Conservation (phyloP, 1,284 basidiomycete species). For the Malassezia nana region DNA sequence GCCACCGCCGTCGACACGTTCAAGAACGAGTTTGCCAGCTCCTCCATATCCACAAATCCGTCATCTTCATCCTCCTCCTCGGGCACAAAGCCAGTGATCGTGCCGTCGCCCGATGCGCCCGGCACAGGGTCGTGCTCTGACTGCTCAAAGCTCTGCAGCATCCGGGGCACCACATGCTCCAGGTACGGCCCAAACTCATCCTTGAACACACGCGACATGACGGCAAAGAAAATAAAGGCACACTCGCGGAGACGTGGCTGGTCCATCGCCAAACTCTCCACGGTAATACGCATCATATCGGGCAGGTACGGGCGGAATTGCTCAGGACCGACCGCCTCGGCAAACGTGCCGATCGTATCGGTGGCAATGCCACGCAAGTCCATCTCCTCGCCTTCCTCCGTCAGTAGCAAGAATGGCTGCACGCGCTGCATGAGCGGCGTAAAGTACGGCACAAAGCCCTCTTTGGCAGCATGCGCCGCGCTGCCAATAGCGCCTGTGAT, state of each 20-base stretch:
- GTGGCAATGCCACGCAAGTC: constrained; percentile 95
- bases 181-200: constrained; percentile 87
- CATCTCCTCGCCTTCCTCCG: constrained; percentile 65
- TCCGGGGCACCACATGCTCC: constrained; percentile 71
- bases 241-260: constrained; percentile 81
- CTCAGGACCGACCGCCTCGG: constrained; percentile 90
- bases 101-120: constrained; percentile 43
- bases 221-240: constrained; percentile 95
- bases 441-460: constrained; percentile 88
- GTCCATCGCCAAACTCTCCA: constrained; percentile 78
- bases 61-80: constrained; percentile 56
- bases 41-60: constrained; percentile 61
- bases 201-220: constrained; percentile 90
- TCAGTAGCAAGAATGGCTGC: constrained; percentile 70
- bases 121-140: constrained; percentile 52
- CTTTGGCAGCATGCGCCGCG: constrained; percentile 93
- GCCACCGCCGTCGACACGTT: constrained; percentile 87
- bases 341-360: constrained; percentile 95
- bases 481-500: constrained; percentile 96
- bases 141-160: constrained; percentile 77
- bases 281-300: constrained; percentile 89
- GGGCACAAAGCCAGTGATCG: constrained; percentile 52
- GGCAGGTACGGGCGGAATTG: constrained; percentile 90
- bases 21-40: constrained; percentile 55
- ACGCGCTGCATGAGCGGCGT: constrained; percentile 80